Evolutionary conservation across 2,329 filamentous ascomycete genomes (phyloP), one percentile per base, ranked within the genome.

Genomic region (Aureobasidium sp.): DNA sequence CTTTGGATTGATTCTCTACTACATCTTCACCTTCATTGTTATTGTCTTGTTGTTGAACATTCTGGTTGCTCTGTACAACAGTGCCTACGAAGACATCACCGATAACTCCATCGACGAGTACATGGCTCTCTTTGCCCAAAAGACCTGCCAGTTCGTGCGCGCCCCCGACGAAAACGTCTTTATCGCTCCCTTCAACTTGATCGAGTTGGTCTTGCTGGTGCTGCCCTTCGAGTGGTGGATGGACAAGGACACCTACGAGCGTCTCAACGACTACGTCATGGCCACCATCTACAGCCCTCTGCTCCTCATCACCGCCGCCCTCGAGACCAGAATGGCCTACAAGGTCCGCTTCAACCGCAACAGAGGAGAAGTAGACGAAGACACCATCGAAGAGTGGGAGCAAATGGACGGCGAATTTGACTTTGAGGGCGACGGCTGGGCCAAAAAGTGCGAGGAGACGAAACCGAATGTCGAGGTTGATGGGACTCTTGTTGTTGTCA

Each of bases 161-260:
- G 94, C 94, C 0, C 94, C 94, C 0, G 94, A 99, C 69, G 94
- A 99, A 74, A 99, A 99, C 68, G 94, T 99, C 61, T 99, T 94
- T 76, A 96, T 99, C 70, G 87, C 94, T 0, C 94, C 94, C 0
- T 89, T 99, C 76, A 99, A 99, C 73, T 81, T 99, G 2, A 83
- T 99, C 64, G 94, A 99, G 73, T 86, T 97, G 20, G 80, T 96
- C 64, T 79, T 84, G 64, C 82, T 97, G 3, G 83, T 89, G 42
- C 71, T 95, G 0, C 90, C 90, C 0, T 87, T 96, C 59, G 94
- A 97, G 78, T 99, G 94, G 94, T 99, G 93, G 94, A 82, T 99
- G 80, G 78, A 84, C n/a, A 84, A 84, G 65, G 69, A 79, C 7
- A 75, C 75, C 2, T 99, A 97, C 72, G 88, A 92, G 67, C 82